phyloP scores from a whole-genome alignment of 2,329 filamentous ascomycete species.

The Microcera coccophila region DNA sequence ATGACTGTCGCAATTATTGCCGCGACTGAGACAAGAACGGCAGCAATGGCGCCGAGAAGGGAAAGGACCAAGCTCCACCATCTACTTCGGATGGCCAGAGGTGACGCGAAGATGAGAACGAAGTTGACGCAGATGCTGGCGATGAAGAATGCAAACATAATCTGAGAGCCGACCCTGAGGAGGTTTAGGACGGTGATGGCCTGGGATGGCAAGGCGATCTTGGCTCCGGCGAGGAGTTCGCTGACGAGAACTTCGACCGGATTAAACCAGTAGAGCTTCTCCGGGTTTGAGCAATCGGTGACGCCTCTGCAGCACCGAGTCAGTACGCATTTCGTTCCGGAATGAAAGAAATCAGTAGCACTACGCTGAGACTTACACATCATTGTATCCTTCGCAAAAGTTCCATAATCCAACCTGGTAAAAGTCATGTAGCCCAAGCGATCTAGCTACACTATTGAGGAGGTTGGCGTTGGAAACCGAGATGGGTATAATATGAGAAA shows the following conservation, averaged over 20 bases:
- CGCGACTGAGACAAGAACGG: constrained; percentile 64
- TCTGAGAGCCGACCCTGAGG: constrained; percentile 68
- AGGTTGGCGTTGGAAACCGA: constrained; percentile 67
- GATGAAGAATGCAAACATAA: constrained; percentile 90
- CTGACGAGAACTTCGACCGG: constrained; percentile 75
- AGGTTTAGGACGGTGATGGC: constrained; percentile 70
- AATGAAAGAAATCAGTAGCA: too few relatives aligned
- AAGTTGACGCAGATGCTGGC: constrained; percentile 66
- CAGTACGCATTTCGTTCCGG: too few relatives aligned
- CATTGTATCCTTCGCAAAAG: constrained; percentile 81
- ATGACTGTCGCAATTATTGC: constrained; percentile 77
- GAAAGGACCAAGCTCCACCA: constrained; percentile 65
- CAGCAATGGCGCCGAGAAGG: constrained; percentile 63
- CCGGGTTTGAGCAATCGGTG: constrained; percentile 68
- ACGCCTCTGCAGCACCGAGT: constrained; percentile 65
- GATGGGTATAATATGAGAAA: constrained; percentile 74
- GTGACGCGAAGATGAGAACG: constrained; percentile 64
- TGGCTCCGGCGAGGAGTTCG: constrained; percentile 77
- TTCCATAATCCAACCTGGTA: constrained; percentile 91
- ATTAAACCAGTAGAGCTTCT: constrained; percentile 83
- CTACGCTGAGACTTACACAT: constrained; percentile 50
- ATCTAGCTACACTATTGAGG: constrained; percentile 83
- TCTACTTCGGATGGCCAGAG: constrained; percentile 52
- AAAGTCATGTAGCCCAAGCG: constrained; percentile 86
- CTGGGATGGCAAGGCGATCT: constrained; percentile 72